Evolutionary conservation across 1,284 basidiomycete genomes (phyloP).

Genomic region (Phellinidium pouzarii): DNA sequence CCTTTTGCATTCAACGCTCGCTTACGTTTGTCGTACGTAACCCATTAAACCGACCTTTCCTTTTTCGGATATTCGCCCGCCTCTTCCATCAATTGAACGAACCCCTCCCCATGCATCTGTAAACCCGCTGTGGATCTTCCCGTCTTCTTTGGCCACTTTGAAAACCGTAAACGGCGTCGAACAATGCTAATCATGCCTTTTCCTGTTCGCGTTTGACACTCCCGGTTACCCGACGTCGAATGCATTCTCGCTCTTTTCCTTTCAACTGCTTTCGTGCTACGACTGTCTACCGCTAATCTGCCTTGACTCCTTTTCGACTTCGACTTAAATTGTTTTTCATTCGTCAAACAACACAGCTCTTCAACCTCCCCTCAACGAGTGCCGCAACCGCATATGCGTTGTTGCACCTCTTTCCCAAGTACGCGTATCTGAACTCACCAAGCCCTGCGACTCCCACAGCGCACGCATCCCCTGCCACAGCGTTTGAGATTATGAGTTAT

Average conservation of each 20-base stretch:
- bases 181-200: no score
- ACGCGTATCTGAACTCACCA: not conserved
- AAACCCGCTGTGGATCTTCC: no score
- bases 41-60: not conserved
- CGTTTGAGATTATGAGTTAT: not conserved
- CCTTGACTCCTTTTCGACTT: no score
- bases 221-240: no score
- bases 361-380: slow-evolving; percentile 4
- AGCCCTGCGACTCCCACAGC: not conserved
- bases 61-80: not conserved
- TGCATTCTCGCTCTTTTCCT: not conserved
- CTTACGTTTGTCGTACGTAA: not conserved
- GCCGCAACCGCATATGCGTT: not conserved
- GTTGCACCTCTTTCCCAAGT: not conserved
- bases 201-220: not conserved
- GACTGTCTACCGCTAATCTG: not conserved
- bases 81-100: no score
- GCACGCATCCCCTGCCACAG: not conserved
- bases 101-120: no score
- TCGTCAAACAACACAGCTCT: not conserved
- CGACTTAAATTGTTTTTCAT: not conserved
- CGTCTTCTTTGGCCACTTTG: no score
- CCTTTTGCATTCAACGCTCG: not conserved
- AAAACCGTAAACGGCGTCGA: no score
- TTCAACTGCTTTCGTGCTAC: not conserved